A percentile compares a stretch with the other conserved stretches of the same genome.
Conservation (phyloP, 148 eudicot species). For the Diospyros lotus region DNA sequence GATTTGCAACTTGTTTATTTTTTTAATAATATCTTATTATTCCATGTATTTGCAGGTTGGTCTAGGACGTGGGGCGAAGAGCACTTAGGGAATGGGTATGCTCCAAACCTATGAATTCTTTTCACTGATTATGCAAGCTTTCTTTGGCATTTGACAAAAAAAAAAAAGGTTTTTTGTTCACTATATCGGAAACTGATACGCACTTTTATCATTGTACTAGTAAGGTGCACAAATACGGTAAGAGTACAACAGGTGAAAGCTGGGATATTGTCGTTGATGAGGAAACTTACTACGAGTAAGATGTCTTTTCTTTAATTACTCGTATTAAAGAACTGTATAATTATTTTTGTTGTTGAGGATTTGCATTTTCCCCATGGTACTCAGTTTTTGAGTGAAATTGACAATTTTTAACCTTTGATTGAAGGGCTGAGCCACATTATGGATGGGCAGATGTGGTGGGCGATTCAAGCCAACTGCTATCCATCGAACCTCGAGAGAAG, state of each 20-base stretch:
- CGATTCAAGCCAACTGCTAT: constrained; percentile 80
- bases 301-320: background rate
- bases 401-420: constrained; percentile 3
- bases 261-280: constrained; percentile 97
- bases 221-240: constrained; percentile 95
- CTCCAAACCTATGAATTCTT: background rate
- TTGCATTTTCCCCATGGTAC: background rate
- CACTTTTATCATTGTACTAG: constrained; percentile 28
- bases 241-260: constrained; percentile 94
- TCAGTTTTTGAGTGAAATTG: background rate
- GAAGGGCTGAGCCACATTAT: constrained; percentile 92
- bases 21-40: background rate
- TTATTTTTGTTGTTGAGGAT: background rate
- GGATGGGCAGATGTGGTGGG: constrained; percentile 99
- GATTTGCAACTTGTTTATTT: background rate
- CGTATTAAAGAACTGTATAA: background rate
- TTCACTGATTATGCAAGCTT: background rate
- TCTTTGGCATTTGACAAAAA: background rate
- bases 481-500: constrained; percentile 73
- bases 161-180: background rate
- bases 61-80: constrained; percentile 99
- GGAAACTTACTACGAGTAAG: constrained; percentile 93
- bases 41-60: constrained; percentile 55
- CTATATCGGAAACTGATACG: background rate
- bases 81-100: constrained; percentile 97